phyloP scores from a whole-genome alignment of 2,329 filamentous ascomycete genomes.

The Xylaria polymorpha region DNA sequence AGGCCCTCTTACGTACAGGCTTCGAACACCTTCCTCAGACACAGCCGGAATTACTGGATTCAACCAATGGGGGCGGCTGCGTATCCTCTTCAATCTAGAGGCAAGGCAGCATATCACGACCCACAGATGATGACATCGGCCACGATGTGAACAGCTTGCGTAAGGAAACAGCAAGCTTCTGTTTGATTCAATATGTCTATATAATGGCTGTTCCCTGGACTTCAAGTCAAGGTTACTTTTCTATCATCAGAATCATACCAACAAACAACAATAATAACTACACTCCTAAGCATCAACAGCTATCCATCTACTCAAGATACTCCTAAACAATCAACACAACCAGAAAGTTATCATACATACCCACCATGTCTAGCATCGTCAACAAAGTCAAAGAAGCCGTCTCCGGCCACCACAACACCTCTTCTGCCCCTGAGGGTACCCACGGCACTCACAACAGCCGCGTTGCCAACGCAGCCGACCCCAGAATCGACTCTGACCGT shows the following conservation, averaged over 20 bases:
- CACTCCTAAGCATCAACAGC: conserved; percentile 20
- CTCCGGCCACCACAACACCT: conserved; percentile 55
- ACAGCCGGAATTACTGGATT: conserved; percentile 3
- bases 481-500: conserved; percentile 51
- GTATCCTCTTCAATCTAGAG: neutral
- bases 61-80: neutral
- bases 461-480: conserved; percentile 49
- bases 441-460: conserved; percentile 48
- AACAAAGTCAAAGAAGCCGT: conserved; percentile 71
- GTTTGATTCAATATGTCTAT: conserved; percentile 20
- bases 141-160: conserved; percentile 1
- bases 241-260: conserved; percentile 5
- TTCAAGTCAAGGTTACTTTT: neutral
- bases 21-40: conserved; percentile 9
- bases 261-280: conserved; percentile 9
- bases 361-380: conserved; percentile 67
- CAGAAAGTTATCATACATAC: conserved; percentile 20
- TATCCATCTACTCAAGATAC: conserved; percentile 6
- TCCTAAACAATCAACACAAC: neutral
- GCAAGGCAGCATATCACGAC: conserved; percentile 17
- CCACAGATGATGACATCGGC: conserved; percentile 36
- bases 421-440: conserved; percentile 47
- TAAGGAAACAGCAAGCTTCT: conserved; percentile 13
- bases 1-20: conserved; percentile 20
- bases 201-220: conserved; percentile 24